A percentile compares a stretch with the other conserved stretches of the same genome.
phyloP scores from a whole-genome alignment of 2,329 filamentous ascomycete species.

The Penicillium freii region DNA sequence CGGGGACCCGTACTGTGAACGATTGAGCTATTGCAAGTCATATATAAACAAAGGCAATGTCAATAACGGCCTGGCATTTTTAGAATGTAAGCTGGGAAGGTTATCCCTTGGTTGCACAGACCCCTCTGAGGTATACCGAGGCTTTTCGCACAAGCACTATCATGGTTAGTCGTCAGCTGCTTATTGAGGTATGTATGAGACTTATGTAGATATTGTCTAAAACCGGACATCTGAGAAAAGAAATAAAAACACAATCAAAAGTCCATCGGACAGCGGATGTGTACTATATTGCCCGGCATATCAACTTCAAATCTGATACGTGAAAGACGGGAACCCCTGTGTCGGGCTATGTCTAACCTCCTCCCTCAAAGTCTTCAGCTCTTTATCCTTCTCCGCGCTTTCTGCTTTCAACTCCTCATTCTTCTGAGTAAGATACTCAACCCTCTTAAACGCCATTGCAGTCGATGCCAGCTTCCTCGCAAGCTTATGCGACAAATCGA shows the following conservation, averaged over 20 bases:
- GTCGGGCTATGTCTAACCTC: neutral
- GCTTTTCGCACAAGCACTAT: neutral
- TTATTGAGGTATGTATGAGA: no score
- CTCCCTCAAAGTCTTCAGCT: conserved; percentile 1
- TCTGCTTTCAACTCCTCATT: neutral
- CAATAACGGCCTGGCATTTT: neutral
- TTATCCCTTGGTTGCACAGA: neutral
- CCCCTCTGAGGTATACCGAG: neutral
- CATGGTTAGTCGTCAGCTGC: no score
- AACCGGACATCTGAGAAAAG: no score
- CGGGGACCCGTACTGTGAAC: neutral
- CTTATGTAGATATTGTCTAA: no score
- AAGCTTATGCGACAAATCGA: conserved; percentile 10
- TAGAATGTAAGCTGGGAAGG: neutral
- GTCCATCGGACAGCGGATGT: neutral
- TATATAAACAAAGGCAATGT: neutral
- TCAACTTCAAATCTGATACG: conserved; percentile 1
- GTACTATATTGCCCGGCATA: neutral
- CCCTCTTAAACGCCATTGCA: neutral
- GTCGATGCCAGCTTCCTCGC: neutral
- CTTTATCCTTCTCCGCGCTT: neutral
- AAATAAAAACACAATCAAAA: neutral
- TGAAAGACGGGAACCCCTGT: neutral
- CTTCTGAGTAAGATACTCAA: neutral
- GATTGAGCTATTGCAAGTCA: neutral